phyloP scores from a whole-genome alignment of 768 basidiomycete species.

The Naganishia vaughanmartiniae region DNA sequence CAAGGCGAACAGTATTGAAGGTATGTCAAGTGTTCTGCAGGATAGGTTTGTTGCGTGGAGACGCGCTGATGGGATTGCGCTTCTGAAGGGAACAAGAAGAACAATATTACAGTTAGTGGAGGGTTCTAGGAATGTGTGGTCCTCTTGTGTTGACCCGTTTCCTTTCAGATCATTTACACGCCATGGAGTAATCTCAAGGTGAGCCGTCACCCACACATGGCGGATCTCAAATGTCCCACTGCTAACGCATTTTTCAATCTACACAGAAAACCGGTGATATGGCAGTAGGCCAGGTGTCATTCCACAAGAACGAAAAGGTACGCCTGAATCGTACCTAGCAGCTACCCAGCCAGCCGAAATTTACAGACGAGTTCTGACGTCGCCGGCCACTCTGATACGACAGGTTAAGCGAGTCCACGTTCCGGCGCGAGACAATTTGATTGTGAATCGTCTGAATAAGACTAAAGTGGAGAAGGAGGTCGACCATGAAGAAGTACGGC shows the following conservation, averaged over 20 bases:
- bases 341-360: background rate
- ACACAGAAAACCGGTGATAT: conserved; percentile 92
- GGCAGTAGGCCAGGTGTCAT: conserved; percentile 93
- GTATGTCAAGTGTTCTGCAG: no score
- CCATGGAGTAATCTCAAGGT: conserved; percentile 91
- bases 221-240: background rate
- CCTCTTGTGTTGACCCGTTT: background rate
- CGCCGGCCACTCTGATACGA: background rate
- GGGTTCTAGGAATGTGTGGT: background rate
- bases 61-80: background rate
- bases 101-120: conserved; percentile 65
- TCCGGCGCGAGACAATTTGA: conserved; percentile 73
- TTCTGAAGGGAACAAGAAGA: conserved; percentile 84
- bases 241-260: background rate
- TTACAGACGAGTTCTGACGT: no score
- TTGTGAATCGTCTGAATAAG: conserved; percentile 90
- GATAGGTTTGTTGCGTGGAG: no score
- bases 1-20: conserved; percentile 96
- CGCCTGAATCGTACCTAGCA: conserved; percentile 34
- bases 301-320: conserved; percentile 85
- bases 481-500: conserved; percentile 83
- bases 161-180: conserved; percentile 72
- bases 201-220: conserved; percentile 6
- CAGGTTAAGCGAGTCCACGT: conserved; percentile 63
- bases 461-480: conserved; percentile 80